Evolutionary conservation across 352 stramenopile species (phyloP).

Genomic region (Elongisporangium undulatum): DNA sequence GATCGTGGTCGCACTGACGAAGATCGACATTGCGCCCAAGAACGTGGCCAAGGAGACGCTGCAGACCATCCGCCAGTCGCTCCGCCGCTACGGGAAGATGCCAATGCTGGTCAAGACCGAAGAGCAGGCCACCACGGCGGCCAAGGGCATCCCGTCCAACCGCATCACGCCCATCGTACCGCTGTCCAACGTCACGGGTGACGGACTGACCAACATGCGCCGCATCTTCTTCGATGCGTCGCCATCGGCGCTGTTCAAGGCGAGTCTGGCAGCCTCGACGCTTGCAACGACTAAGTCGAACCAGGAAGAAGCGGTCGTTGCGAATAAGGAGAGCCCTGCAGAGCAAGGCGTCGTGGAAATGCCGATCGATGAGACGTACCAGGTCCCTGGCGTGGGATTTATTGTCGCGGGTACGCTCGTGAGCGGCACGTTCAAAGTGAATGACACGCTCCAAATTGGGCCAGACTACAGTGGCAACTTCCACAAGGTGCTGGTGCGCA

Average conservation of each 20-base stretch:
- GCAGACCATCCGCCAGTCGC: constrained; percentile 81
- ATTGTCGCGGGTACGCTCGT: constrained; percentile 94
- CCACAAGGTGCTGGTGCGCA: constrained; percentile 80
- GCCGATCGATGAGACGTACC: constrained; percentile 87
- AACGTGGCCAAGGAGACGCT: constrained; percentile 92
- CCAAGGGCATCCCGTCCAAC: constrained; percentile 88
- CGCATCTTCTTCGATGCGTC: constrained; percentile 70
- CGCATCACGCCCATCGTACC: constrained; percentile 96
- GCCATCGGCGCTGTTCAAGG: constrained; percentile 67
- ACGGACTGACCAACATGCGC: constrained; percentile 82
- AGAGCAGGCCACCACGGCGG: constrained; percentile 82
- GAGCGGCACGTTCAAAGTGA: constrained; percentile 85
- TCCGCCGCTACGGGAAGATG: constrained; percentile 91
- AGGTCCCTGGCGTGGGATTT: constrained; percentile 92
- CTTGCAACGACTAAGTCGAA: constrained; percentile 59
- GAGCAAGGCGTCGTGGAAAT: constrained; percentile 65
- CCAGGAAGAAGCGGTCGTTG: constrained; percentile 27
- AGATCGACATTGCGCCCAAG: constrained; percentile 93
- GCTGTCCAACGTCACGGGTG: constrained; percentile 97
- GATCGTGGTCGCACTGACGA: constrained; percentile 92
- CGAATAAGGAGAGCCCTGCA: neutral
- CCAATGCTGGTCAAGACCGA: constrained; percentile 90
- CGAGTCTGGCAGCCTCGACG: constrained; percentile 52
- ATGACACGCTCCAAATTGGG: constrained; percentile 86
- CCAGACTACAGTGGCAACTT: constrained; percentile 89